Percentiles rank a stretch among this genome's conserved stretches.
Conservation (phyloP, 257 asterid species). For the Voacanga thouarsii region DNA sequence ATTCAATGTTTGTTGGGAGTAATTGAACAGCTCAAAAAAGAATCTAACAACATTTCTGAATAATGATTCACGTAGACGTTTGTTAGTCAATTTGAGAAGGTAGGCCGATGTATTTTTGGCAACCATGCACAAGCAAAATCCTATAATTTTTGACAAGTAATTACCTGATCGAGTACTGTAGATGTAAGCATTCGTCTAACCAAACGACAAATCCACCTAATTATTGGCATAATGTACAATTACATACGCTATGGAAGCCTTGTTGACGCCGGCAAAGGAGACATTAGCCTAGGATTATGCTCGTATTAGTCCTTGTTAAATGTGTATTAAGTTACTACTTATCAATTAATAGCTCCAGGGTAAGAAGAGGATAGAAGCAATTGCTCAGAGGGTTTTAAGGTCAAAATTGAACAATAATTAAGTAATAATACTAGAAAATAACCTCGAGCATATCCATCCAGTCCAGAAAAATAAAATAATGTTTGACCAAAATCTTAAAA, state of each 20-base stretch:
- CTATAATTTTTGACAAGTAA: conserved; percentile 19
- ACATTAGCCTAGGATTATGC: conserved; percentile 36
- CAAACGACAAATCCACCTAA: not conserved
- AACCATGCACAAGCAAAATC: conserved; percentile 14
- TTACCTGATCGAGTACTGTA: conserved; percentile 4
- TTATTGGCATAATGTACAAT: not conserved
- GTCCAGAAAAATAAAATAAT: conserved; percentile 15
- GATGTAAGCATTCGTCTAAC: not conserved
- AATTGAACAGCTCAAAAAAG: conserved; percentile 39
- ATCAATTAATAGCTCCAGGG: conserved; percentile 8
- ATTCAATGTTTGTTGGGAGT: conserved; percentile 41
- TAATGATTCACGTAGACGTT: conserved; percentile 16
- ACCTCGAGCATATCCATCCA: not conserved
- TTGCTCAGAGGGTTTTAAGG: not conserved
- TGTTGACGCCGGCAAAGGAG: conserved; percentile 33
- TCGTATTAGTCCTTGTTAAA: conserved; percentile 10
- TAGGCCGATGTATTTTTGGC: conserved; percentile 22
- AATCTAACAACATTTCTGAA: not conserved
- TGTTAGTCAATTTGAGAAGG: conserved; percentile 33
- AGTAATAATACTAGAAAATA: not conserved
- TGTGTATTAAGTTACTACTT: not conserved
- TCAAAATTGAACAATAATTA: no score
- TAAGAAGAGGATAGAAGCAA: conserved; percentile 25
- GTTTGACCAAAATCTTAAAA: conserved; percentile 39
- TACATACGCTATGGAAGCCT: not conserved